These are phyloP conservation scores for Telfairia occidentalis DNA, from an alignment of 331 rosid species.

Conservation along the genomic window DNA sequence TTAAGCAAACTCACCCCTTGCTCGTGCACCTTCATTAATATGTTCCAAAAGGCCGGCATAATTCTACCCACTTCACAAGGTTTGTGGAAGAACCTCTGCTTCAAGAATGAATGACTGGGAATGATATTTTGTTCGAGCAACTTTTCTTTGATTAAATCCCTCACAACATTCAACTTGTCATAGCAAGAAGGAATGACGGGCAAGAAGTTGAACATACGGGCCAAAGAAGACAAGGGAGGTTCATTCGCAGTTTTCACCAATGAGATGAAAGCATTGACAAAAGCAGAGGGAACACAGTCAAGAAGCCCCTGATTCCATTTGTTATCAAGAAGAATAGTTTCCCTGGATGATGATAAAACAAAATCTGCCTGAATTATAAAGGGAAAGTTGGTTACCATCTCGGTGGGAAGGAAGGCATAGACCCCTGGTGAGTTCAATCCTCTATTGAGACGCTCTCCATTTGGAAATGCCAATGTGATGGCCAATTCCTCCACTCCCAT, in stretches of 20 bases:
- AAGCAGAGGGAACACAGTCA: conserved; percentile 50
- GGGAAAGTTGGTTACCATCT: conserved; percentile 65
- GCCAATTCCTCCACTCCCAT: conserved; percentile 47
- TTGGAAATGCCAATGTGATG: conserved; percentile 66
- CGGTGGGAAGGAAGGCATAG: conserved; percentile 80
- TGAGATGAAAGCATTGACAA: conserved; percentile 44
- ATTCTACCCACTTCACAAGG: conserved; percentile 61
- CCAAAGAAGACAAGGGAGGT: conserved; percentile 37
- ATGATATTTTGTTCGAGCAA: conserved; percentile 35
- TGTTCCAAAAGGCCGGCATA: conserved; percentile 49
- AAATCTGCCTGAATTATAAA: conserved; percentile 84
- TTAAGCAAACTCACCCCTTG: conserved; percentile 29
- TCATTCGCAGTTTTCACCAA: conserved; percentile 18
- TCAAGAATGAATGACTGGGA: conserved; percentile 45
- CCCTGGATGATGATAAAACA: conserved; percentile 71
- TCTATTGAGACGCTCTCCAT: conserved; percentile 36
- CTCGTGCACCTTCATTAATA: conserved; percentile 28
- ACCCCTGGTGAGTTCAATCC: conserved; percentile 47
- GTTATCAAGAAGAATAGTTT: conserved; percentile 49
- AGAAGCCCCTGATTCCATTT: conserved; percentile 82
- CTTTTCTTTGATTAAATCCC: conserved; percentile 36
- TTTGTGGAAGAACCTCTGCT: conserved; percentile 51
- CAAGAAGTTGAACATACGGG: conserved; percentile 37
- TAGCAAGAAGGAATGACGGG: conserved; percentile 35
- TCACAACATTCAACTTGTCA: conserved; percentile 32